Evolutionary conservation across 2,329 filamentous ascomycete genomes (phyloP).

Genomic region (Berkeleyomyces basicola): DNA sequence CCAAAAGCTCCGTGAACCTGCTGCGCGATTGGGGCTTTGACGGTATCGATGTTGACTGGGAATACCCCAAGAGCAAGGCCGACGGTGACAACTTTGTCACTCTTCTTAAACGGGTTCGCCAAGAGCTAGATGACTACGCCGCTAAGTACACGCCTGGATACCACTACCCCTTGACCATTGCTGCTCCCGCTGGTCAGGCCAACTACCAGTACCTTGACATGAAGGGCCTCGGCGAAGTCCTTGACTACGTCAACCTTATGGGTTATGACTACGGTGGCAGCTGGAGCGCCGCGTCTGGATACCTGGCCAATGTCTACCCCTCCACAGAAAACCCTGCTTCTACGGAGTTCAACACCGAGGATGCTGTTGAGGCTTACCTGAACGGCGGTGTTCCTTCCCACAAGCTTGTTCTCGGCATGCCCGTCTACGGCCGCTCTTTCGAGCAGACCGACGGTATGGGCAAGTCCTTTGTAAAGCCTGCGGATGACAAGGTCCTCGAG

Average conservation of each 20-base stretch:
- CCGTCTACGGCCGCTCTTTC: conserved; percentile 64
- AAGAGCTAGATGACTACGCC: conserved; percentile 33
- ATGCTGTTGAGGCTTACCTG: conserved; percentile 50
- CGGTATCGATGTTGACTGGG: conserved; percentile 29
- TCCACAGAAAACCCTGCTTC: conserved; percentile 34
- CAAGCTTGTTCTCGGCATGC: conserved; percentile 66
- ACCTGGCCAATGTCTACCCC: conserved; percentile 55
- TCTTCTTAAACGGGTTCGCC: conserved; percentile 28
- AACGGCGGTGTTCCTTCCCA: conserved; percentile 39
- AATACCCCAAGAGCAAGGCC: conserved; percentile 23
- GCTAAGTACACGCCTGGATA: conserved; percentile 27
- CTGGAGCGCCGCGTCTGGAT: conserved; percentile 47
- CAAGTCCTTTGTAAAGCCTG: conserved; percentile 27
- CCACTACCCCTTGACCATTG: conserved; percentile 38
- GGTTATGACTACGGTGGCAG: conserved; percentile 57
- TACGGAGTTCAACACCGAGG: conserved; percentile 54
- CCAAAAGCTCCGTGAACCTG: conserved; percentile 47
- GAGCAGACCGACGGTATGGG: conserved; percentile 45
- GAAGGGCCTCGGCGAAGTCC: conserved; percentile 26
- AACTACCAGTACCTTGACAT: conserved; percentile 34
- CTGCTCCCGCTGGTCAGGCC: conserved; percentile 30
- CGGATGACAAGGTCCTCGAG: conserved; percentile 14
- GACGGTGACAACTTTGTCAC: conserved; percentile 29
- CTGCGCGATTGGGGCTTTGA: conserved; percentile 56
- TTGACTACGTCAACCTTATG: conserved; percentile 49